Conservation (phyloP, 2,329 filamentous ascomycete species). For the Venturia asperata region DNA sequence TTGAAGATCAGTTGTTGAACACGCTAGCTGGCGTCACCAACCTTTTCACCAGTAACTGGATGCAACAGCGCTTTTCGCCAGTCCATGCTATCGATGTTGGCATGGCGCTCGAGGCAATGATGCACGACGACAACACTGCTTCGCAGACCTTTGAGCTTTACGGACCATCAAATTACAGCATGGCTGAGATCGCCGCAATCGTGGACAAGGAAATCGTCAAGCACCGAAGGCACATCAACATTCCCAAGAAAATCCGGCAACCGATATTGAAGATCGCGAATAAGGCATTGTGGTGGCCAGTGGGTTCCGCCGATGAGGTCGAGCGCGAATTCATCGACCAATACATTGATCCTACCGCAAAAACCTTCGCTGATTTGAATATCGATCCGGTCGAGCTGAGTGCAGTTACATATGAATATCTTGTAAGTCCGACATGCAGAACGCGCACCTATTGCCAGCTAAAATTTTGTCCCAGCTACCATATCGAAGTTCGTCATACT, state of each 20-base stretch:
- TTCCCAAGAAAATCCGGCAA: slow-evolving; percentile 75
- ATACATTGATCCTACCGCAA: slow-evolving; percentile 78
- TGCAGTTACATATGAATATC: slow-evolving; percentile 85
- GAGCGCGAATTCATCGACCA: slow-evolving; percentile 93
- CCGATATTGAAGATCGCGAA: slow-evolving; percentile 69
- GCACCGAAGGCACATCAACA: slow-evolving; percentile 80
- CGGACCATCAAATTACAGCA: slow-evolving; percentile 87
- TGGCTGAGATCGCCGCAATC: slow-evolving; percentile 74
- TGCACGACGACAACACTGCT: slow-evolving; percentile 83
- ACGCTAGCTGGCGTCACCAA: slow-evolving; percentile 75
- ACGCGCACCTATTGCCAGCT: slow-evolving; percentile 30
- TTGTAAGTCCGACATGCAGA: slow-evolving; percentile 52
- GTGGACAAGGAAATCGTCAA: slow-evolving; percentile 92
- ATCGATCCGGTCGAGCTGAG: slow-evolving; percentile 84
- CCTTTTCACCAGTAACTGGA: slow-evolving; percentile 82
- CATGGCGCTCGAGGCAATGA: slow-evolving; percentile 78
- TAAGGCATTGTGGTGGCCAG: slow-evolving; percentile 81
- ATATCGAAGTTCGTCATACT: slow-evolving; percentile 81
- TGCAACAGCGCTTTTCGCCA: slow-evolving; percentile 84
- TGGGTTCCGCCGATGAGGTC: slow-evolving; percentile 73
- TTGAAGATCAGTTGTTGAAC: slow-evolving; percentile 86
- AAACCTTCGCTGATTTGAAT: slow-evolving; percentile 89
- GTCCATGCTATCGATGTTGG: slow-evolving; percentile 92
- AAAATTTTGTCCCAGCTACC: slow-evolving; percentile 57
- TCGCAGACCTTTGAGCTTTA: slow-evolving; percentile 91